Base-by-base conservation (phyloP, 495 filamentous ascomycete species). In the Massariosphaeria phaeospora region DNA sequence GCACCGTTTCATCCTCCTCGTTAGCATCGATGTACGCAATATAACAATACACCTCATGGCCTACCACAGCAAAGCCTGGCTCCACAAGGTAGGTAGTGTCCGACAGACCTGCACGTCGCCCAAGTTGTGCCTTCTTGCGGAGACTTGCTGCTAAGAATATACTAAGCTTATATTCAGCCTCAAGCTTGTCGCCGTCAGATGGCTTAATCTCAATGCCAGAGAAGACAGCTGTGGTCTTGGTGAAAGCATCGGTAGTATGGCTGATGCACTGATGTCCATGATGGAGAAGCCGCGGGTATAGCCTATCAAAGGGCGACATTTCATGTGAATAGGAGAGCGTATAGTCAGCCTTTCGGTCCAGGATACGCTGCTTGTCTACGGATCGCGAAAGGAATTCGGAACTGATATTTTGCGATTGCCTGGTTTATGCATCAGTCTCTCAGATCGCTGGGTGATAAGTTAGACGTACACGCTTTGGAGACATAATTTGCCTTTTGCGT, bases 131-230 rank as follows among this genome's bases (percentile, higher is more conserved):
- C 46, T 49, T 49, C 46, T 49, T 49, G 13, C 46, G 43, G 9
- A 53, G 27, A 40, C 50, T 53, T n/a, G 50, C 50, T 53, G 50
- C 50, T 5, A 53, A 44, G 34, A 34, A 51, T 51, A 52, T 43
- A 18, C 49, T 52, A 7, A 52, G 49, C 31, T 52, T 35, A 27
- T 52, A 52, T 53, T 43, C 50, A 10, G 50, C 50, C 35, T 43
- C 50, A 24, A 40, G 44, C 18, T 53, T 13, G 45, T 53, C 38
- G 50, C 50, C 39, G 29, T 17, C 45, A 27, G 50, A 20, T 15
- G 39, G 50, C 41, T 53, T 53, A 27, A 53, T 40, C 40, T 53
- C 50, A 1, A 53, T 23, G 50, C 50, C 44, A 24, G 39, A 52
- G 35, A 41, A 53, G 50, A 53, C 38, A 10, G 39, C 50, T 2